Evolutionary conservation across 2,329 filamentous ascomycete genomes (phyloP).

Genomic region (Byssoonygena ceratinophila): DNA sequence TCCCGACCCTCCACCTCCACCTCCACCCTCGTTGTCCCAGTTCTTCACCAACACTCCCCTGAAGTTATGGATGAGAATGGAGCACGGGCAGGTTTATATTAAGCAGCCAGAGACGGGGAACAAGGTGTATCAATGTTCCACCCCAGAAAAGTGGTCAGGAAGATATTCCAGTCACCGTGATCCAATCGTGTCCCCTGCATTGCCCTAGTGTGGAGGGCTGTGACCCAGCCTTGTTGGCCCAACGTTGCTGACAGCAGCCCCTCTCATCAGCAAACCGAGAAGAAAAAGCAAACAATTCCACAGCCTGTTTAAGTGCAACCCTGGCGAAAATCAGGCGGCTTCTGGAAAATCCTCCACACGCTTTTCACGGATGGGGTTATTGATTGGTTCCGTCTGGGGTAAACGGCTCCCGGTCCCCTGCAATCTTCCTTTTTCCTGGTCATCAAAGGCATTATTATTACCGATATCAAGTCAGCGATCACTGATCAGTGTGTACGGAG

Average conservation of each 20-base stretch:
- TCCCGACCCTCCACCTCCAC: no score
- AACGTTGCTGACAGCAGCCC: not conserved
- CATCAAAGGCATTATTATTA: not conserved
- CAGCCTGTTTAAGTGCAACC: not conserved
- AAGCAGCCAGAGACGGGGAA: not conserved
- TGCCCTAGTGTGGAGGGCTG: constrained; percentile 4
- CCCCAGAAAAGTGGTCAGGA: not conserved
- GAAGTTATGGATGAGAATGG: no score
- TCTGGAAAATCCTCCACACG: constrained; percentile 4
- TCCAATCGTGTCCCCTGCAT: constrained; percentile 5
- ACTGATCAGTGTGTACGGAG: no score
- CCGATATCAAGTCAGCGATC: no score
- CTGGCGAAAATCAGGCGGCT: not conserved
- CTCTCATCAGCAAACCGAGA: not conserved
- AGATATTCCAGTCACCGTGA: not conserved
- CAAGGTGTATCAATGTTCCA: not conserved
- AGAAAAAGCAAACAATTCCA: constrained; percentile 7
- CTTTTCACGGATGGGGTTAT: no score
- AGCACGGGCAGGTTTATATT: no score
- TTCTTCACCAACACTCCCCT: not conserved
- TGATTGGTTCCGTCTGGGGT: not conserved
- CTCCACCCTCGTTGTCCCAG: not conserved
- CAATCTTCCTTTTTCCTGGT: not conserved
- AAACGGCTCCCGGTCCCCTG: not conserved
- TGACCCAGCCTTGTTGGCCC: constrained; percentile 9